Base-by-base conservation (phyloP, 352 stramenopile species). In the Halophytophthora batemanensis region DNA sequence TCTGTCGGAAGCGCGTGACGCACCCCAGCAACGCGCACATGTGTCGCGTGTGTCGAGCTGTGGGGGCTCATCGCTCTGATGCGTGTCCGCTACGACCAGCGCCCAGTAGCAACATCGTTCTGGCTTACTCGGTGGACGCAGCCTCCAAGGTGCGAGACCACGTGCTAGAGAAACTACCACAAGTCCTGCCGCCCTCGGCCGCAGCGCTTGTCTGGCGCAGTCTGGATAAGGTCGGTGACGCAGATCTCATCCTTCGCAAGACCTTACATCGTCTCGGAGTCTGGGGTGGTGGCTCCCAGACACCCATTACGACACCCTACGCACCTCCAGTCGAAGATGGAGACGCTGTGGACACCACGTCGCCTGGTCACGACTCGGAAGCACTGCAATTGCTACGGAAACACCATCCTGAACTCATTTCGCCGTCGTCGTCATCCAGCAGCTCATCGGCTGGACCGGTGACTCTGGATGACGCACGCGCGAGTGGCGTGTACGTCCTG, bases 281-380 rank as follows among this genome's bases (percentile, higher is more conserved):
- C 4, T 93, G 82, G 82, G 76, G 82, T n/a, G 82, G 80, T 31
- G 80, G 80, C 4, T 93, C 82, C 0, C 82, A 91, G 61, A 91
- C 82, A 1, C 82, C 80, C 8, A 89, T 93, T 39, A 90, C 77
- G 23, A 93, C 82, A 14, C 82, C 82, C 2, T 88, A 87, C 45
- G 68, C 74, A 1, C 59, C 66, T 23, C 52, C 52, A 25, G 41
- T 39, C 12, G 55, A 11, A 21, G 22, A 25, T 29, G 58, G 42
- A 25, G 45, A 29, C 31, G 38, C 34, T 31, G 45, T 4, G 15
- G 22, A 45, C 21, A 15, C 21, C 23, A 37, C 21, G 29, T 48
- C 35, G 38, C 50, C 50, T 45, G 56, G 42, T 19, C 34, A 54
- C 28, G 35, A 50, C 28, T 28, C 29, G 2, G 39, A 61, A 18